A percentile compares a stretch with the other conserved stretches of the same genome.
phyloP scores from a whole-genome alignment of 1,139 yeast species.

The Blastobotrys petasosporus region DNA sequence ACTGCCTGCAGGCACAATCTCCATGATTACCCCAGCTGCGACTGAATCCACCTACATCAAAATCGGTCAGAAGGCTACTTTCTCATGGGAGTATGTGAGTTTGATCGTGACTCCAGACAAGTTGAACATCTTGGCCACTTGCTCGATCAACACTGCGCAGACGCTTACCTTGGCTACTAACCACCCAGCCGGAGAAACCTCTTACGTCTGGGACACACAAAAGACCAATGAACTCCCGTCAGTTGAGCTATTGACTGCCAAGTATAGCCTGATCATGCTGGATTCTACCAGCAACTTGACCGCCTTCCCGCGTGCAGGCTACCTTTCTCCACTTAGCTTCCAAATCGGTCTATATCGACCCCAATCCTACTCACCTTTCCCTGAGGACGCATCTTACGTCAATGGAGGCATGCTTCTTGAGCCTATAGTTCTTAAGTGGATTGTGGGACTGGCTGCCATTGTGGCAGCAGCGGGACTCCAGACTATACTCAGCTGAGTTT shows the following conservation, averaged over 20 bases:
- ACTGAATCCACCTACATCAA: constrained; percentile 35
- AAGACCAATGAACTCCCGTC: constrained; percentile 22
- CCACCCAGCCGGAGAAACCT: constrained; percentile 30
- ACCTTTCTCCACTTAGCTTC: constrained; percentile 29
- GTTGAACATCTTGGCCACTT: constrained; percentile 35
- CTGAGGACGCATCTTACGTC: constrained; percentile 16
- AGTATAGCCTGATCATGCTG: constrained; percentile 34
- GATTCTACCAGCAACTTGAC: constrained; percentile 31
- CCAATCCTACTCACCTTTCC: constrained; percentile 33
- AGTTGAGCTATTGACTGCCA: constrained; percentile 29
- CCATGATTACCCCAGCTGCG: constrained; percentile 32
- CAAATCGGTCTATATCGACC: constrained; percentile 36
- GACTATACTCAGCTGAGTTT: constrained; percentile 9
- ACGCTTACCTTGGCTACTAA: constrained; percentile 35
- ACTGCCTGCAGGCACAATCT: constrained; percentile 35
- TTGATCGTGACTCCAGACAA: constrained; percentile 34
- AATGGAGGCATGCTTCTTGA: constrained; percentile 12
- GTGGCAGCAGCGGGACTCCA: constrained; percentile 13
- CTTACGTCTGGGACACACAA: constrained; percentile 37
- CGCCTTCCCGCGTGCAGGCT: constrained; percentile 28
- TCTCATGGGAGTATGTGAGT: constrained; percentile 38
- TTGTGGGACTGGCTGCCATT: constrained; percentile 11
- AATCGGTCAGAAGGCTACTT: constrained; percentile 37
- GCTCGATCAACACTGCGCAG: constrained; percentile 34
- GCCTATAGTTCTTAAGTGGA: constrained; percentile 12